Base-by-base conservation (phyloP, 2,329 filamentous ascomycete species). In the Penicillium freii region DNA sequence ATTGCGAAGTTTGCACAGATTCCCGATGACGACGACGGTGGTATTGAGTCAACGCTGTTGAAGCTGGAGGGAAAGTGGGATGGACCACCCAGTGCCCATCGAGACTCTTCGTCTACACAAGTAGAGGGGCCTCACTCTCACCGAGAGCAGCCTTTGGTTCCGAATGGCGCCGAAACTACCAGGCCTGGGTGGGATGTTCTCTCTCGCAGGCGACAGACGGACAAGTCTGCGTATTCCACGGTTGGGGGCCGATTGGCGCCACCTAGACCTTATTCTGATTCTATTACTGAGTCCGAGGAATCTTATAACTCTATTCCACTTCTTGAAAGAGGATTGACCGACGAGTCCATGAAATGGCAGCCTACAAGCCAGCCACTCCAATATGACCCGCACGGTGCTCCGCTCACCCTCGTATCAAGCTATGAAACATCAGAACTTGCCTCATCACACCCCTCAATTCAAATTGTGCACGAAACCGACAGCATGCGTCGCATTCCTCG, bases 21-120 rank as follows among this genome's bases (percentile, higher is more conserved):
- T 27, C 91, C 93, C 0, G 92, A 97, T 69, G 91, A 95, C 59
- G 87, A 88, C 45, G 90, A 95, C 69, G 91, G 91, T 7, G 93
- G 93, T 13, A 87, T 97, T 27, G 94, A 97, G 70, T 92, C 92
- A n/a, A 91, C 94, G 0, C 74, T 99, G 50, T 77, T 92, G 66
- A 99, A 97, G 69, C 81, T 99, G 0, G 94, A 99, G 77, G 94
- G 94, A 10, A 93, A 86, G 64, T 94, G 88, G 69, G 86, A 82
- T 64, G 84, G 72, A 7, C 69, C 67, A 64, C 64, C 69, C 40
- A 54, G 60, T 34, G 38, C 54, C 27, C 38, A 57, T 27, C 57
- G 60, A 47, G 58, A 49, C 2, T 43, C 61, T 33, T 54, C 38
- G 17, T 47, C 43, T 31, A 58, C 51, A 43, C 46, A 55, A 21